Evolutionary conservation across 441 rosid genomes (phyloP).

Genomic region (Metrosideros polymorpha): DNA sequence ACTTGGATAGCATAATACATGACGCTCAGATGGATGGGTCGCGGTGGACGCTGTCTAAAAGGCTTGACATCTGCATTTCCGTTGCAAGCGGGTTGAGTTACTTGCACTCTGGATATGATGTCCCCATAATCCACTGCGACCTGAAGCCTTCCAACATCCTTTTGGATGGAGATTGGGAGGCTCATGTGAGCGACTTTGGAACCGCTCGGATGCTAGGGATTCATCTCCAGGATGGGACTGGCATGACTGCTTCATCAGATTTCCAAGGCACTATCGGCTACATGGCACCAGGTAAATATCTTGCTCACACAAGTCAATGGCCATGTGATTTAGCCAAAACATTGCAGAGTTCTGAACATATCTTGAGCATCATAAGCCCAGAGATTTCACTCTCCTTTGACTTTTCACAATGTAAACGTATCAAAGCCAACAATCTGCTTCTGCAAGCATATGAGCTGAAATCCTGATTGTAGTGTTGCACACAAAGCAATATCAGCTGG

Average conservation of each 20-base stretch:
- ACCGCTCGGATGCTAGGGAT: slow-evolving; percentile 72
- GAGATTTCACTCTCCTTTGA: neutral
- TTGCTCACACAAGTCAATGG: neutral
- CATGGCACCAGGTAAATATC: slow-evolving; percentile 76
- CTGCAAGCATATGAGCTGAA: neutral
- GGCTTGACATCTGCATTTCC: slow-evolving; percentile 41
- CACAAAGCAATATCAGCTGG: neutral
- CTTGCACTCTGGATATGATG: slow-evolving; percentile 62
- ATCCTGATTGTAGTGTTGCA: neutral
- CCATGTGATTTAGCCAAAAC: neutral
- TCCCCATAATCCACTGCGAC: slow-evolving; percentile 79
- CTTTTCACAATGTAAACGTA: neutral
- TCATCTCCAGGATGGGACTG: slow-evolving; percentile 38
- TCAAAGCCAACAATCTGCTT: neutral
- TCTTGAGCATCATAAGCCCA: neutral
- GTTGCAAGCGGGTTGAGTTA: slow-evolving; percentile 63
- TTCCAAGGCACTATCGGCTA: slow-evolving; percentile 87
- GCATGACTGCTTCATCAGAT: slow-evolving; percentile 39
- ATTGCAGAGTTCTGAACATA: neutral
- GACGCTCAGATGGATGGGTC: slow-evolving; percentile 18
- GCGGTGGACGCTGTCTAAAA: slow-evolving; percentile 34
- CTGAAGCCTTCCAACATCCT: slow-evolving; percentile 82
- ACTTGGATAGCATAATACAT: slow-evolving; percentile 53
- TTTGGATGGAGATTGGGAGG: slow-evolving; percentile 44
- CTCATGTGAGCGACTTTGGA: slow-evolving; percentile 85